phyloP scores from a whole-genome alignment of 345 rosid genomes.

The Triadica sebifera region DNA sequence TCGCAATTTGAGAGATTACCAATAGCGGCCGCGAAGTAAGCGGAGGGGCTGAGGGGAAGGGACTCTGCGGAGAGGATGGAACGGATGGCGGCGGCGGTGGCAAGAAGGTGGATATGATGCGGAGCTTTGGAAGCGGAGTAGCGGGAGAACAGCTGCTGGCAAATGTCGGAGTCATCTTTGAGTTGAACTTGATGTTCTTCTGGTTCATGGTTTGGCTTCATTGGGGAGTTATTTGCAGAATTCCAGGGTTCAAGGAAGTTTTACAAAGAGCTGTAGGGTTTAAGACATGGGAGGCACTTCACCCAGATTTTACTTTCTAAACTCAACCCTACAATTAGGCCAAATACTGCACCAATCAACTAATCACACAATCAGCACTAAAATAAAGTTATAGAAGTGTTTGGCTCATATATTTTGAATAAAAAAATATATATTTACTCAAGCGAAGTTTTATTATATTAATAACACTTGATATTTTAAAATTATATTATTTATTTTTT shows the following conservation, averaged over 20 bases:
- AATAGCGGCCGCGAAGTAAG: slow-evolving; percentile 83
- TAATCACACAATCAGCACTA: too few relatives aligned
- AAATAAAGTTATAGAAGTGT: too few relatives aligned
- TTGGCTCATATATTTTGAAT: too few relatives aligned
- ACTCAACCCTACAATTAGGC: too few relatives aligned
- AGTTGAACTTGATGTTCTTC: slow-evolving; percentile 4
- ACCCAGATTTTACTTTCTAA: too few relatives aligned
- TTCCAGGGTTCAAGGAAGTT: slow-evolving; percentile 12
- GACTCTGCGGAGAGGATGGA: slow-evolving; percentile 72
- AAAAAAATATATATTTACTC: too few relatives aligned
- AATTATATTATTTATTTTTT: too few relatives aligned
- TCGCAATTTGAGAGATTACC: slow-evolving; percentile 30
- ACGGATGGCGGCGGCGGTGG: slow-evolving; percentile 84
- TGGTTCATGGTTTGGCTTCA: not conserved
- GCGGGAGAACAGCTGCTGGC: slow-evolving; percentile 86
- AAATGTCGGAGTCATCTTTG: slow-evolving; percentile 58
- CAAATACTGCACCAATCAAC: too few relatives aligned
- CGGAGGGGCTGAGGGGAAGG: slow-evolving; percentile 50
- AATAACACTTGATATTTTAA: too few relatives aligned
- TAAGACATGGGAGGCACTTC: not conserved
- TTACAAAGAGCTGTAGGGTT: not conserved
- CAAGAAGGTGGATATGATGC: slow-evolving; percentile 87
- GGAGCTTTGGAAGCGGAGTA: slow-evolving; percentile 77
- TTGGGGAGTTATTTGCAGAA: not conserved
- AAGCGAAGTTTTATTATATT: too few relatives aligned